Evolutionary conservation across 2,329 filamentous ascomycete species (phyloP).

Genomic region (Cercospora sp.): DNA sequence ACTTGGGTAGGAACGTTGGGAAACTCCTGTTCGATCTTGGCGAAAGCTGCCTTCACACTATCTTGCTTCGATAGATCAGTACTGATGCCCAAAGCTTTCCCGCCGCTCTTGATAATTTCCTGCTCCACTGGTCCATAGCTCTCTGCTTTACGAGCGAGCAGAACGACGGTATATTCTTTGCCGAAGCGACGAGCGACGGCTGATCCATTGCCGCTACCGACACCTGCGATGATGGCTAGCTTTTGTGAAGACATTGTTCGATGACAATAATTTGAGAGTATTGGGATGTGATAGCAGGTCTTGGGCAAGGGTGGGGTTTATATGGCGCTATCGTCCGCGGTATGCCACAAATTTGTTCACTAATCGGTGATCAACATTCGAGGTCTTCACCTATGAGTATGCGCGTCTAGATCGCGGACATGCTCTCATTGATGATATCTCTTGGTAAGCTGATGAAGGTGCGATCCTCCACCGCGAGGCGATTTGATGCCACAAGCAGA

Average conservation of each 20-base stretch:
- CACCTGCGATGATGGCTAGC: conserved; percentile 69
- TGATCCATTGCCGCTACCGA: conserved; percentile 67
- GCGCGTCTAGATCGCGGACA: background rate
- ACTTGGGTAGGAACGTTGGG: conserved; percentile 50
- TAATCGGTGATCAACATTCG: background rate
- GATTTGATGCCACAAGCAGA: background rate
- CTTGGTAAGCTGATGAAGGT: background rate
- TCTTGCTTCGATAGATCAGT: conserved; percentile 60
- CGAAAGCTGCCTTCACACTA: conserved; percentile 60
- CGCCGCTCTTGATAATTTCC: conserved; percentile 66
- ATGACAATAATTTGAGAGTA: background rate
- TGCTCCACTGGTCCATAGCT: conserved; percentile 65
- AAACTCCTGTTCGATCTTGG: conserved; percentile 60
- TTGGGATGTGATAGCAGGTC: background rate
- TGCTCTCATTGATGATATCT: background rate
- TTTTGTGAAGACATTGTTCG: conserved; percentile 51
- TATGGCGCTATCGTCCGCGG: background rate
- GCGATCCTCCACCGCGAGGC: background rate
- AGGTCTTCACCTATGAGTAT: too few species aligned
- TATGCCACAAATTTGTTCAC: background rate
- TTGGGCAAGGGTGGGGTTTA: background rate
- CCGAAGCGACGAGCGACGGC: conserved; percentile 61
- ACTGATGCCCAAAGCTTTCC: conserved; percentile 67
- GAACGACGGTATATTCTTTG: conserved; percentile 66
- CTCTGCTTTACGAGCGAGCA: conserved; percentile 67